Conservation (phyloP, 768 basidiomycete genomes). For the Suillus americanus region DNA sequence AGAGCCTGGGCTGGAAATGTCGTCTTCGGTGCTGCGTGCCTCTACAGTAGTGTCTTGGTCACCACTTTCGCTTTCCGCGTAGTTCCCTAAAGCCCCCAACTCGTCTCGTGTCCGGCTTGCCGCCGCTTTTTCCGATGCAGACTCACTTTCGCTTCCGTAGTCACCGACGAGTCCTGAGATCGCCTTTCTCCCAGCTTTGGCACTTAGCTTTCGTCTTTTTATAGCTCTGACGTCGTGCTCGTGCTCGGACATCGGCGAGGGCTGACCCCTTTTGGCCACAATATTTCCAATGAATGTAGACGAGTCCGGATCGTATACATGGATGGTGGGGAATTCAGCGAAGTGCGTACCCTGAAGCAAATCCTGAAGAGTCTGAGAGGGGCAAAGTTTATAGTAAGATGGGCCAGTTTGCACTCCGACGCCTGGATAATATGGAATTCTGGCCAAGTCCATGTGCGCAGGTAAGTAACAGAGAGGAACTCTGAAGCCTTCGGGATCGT, state of each 20-base stretch:
- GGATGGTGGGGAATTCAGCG: slow-evolving; percentile 83
- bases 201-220: slow-evolving; percentile 61
- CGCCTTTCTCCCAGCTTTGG: slow-evolving; percentile 49
- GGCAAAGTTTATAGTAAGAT: slow-evolving; percentile 59
- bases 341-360: slow-evolving; percentile 64
- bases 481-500: slow-evolving; percentile 55
- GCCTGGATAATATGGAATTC: slow-evolving; percentile 6
- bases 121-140: slow-evolving; percentile 27
- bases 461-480: slow-evolving; percentile 62
- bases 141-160: slow-evolving; percentile 55
- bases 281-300: slow-evolving; percentile 55
- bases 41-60: slow-evolving; percentile 7
- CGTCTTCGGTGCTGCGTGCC: neutral
- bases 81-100: slow-evolving; percentile 23
- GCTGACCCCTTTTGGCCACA: slow-evolving; percentile 53
- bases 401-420: neutral
- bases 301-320: slow-evolving; percentile 62
- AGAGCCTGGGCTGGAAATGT: neutral
- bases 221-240: slow-evolving; percentile 28
- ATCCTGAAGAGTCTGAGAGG: slow-evolving; percentile 42
- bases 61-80: slow-evolving; percentile 21
- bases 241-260: slow-evolving; percentile 13
- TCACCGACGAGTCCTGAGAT: slow-evolving; percentile 58
- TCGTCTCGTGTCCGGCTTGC: slow-evolving; percentile 9
- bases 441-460: slow-evolving; percentile 35